Conservation (phyloP, 495 filamentous ascomycete species). For the Hypoxylon rickii region DNA sequence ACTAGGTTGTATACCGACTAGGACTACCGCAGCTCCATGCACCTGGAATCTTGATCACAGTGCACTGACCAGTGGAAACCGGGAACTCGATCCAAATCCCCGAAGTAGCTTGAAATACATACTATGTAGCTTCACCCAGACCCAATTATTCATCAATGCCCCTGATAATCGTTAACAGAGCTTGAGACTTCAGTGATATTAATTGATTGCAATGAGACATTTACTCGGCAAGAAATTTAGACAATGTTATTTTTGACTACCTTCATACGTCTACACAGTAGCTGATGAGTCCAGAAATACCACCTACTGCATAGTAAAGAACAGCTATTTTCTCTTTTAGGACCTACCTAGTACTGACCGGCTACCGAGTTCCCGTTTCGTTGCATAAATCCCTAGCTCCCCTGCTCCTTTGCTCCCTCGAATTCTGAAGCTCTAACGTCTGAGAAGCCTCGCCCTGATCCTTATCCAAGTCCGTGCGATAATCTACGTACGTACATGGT, state of each 20-base stretch:
- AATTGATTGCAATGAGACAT: too few species aligned
- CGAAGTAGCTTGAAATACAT: slow-evolving; percentile 10
- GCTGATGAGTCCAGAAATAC: too few species aligned
- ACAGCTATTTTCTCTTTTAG: too few species aligned
- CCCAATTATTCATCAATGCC: too few species aligned
- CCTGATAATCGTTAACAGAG: slow-evolving; percentile 13
- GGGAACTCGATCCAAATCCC: slow-evolving; percentile 17
- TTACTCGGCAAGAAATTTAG: too few species aligned
- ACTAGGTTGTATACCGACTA: neutral
- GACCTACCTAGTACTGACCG: neutral
- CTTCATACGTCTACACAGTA: too few species aligned
- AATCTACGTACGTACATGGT: too few species aligned
- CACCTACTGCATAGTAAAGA: too few species aligned
- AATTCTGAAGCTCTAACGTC: slow-evolving; percentile 17
- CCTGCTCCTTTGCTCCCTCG: neutral
- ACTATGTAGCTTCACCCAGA: neutral
- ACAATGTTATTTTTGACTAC: too few species aligned
- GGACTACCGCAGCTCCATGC: neutral
- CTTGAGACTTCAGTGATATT: slow-evolving; percentile 6
- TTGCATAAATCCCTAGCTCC: slow-evolving; percentile 11
- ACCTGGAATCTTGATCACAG: slow-evolving; percentile 20
- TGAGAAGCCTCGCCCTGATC: slow-evolving; percentile 5
- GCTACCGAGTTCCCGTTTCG: neutral
- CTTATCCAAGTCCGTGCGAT: slow-evolving; percentile 26
- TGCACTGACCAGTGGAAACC: slow-evolving; percentile 4